Base-by-base conservation (phyloP, 2,329 filamentous ascomycete species). In the Cryoendolithus antarcticus region DNA sequence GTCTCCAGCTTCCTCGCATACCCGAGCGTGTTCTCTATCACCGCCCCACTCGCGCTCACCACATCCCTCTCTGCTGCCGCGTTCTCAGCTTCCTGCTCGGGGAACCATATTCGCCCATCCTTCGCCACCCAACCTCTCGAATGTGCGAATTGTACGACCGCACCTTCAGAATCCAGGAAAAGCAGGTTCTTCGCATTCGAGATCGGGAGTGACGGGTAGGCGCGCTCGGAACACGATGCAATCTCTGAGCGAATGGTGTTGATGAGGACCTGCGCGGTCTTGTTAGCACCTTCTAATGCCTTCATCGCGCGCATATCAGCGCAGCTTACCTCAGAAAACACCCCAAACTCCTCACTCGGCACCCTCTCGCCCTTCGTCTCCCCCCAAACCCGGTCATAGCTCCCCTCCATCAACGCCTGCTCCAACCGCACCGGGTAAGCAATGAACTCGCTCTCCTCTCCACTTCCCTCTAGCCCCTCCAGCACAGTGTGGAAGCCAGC, bases 391-490 rank as follows among this genome's bases (percentile, higher is more conserved):
- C 88, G 80, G 63, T 98, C 89, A 59, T 98, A 98, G 68, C 86
- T 94, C 27, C 91, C 91, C 70, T 98, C 91, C 88, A 96, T 96
- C 62, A 98, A 67, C 75, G 91, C 95, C 59, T 89, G 72, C 75
- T 98, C 91, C 55, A 98, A 61, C 54, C 86, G 78, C 54, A 98
- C 86, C 4, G 91, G 91, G 62, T 98, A 98, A 51, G 86, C 86
- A 44, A 98, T 76, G 62, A 81, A 96, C 42, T 75, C 72, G 63
- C 96, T 89, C 40, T 79, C 75, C 35, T 49, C 49, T 6, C 45
- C 42, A 34, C 48, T 53, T 56, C 84, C 77, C 57, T 88, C 80
- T 53, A 98, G 67, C 35, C 78, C 80, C 72, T 98, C 91, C 38
- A 98, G 71, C 66, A 94, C 81, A 10, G 86, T 93, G 65, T 98